Base-by-base conservation (phyloP, 768 basidiomycete species). In the Mycena pura region DNA sequence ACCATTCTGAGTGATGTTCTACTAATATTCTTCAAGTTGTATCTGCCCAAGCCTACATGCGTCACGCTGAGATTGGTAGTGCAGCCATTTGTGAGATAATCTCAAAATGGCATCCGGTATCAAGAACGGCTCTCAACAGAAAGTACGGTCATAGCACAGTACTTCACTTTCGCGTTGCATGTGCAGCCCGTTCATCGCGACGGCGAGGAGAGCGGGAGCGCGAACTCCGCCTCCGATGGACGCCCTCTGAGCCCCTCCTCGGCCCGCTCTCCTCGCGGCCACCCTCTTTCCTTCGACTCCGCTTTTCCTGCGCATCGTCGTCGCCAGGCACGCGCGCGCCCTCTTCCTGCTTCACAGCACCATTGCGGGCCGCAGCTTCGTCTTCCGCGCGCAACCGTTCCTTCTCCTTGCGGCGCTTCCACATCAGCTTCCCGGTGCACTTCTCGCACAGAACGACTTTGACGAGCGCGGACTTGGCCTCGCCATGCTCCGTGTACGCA, bases 401-500 rank as follows among this genome's bases (percentile, higher is more conserved):
- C 70, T 85, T 90, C 69, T 90, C 88, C 70, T 87, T 86, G 69
- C 81, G 82, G 67, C 88, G 79, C 72, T 93, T 95, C 87, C 90
- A 95, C 85, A 90, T 86, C 68, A 99, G 76, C 80, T 96, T 98
- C 72, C 85, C 85, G 47, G 86, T 76, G 69, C 96, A 98, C 67
- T 78, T 83, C 27, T 78, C 74, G 71, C 96, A 99, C 29, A 98
- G 75, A 2, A 93, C 93, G 3, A 96, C 86, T 72, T 99, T 99
- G 47, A 99, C 96, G 13, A 99, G 77, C 0, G 94, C 93, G 49
- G 84, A 84, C 74, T 92, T 95, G 46, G 69, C 73, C 66, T 87
- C 83, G 2, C 90, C 92, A 13, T 85, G 85, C 70, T 99, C 96
- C 21, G 83, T 77, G 73, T 99, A 98, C 8, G 86, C 83, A 69